phyloP scores from a whole-genome alignment of 768 basidiomycete species.

The Hortiboletus campestris region DNA sequence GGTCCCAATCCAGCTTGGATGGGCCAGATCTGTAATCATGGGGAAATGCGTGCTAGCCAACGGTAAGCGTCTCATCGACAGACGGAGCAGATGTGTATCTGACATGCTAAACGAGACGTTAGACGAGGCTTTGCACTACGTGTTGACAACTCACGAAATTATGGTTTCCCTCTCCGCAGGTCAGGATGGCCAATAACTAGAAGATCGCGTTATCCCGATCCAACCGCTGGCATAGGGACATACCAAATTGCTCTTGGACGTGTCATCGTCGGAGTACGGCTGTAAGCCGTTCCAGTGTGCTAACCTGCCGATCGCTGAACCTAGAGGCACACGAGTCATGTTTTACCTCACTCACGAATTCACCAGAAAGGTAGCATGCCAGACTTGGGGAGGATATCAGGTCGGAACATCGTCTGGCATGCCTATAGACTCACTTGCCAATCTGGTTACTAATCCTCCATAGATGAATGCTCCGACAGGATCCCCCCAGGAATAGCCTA shows the following conservation, averaged over 20 bases:
- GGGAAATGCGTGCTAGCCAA: slow-evolving; percentile 10
- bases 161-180: slow-evolving; percentile 13
- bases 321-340: neutral
- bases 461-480: slow-evolving; percentile 9
- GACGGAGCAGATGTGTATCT: neutral
- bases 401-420: neutral
- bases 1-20: slow-evolving; percentile 11
- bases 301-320: neutral
- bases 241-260: slow-evolving; percentile 11
- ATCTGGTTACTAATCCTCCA: slow-evolving; percentile 6
- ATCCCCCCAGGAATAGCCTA: slow-evolving; percentile 10
- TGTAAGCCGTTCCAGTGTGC: slow-evolving; percentile 13
- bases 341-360: slow-evolving; percentile 5
- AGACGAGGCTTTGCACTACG: no score
- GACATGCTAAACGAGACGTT: slow-evolving; percentile 5
- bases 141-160: slow-evolving; percentile 4
- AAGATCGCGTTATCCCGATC: neutral
- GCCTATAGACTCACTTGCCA: slow-evolving; percentile 7
- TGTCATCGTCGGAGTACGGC: slow-evolving; percentile 13
- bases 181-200: slow-evolving; percentile 12
- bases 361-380: slow-evolving; percentile 9
- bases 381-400: slow-evolving; percentile 2
- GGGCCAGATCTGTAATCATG: slow-evolving; percentile 14
- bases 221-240: neutral
- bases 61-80: slow-evolving; percentile 1